Percentiles rank a stretch among this genome's conserved stretches.
Evolutionary conservation across 441 rosid species (phyloP).

Genomic region (Macaranga tanarius): DNA sequence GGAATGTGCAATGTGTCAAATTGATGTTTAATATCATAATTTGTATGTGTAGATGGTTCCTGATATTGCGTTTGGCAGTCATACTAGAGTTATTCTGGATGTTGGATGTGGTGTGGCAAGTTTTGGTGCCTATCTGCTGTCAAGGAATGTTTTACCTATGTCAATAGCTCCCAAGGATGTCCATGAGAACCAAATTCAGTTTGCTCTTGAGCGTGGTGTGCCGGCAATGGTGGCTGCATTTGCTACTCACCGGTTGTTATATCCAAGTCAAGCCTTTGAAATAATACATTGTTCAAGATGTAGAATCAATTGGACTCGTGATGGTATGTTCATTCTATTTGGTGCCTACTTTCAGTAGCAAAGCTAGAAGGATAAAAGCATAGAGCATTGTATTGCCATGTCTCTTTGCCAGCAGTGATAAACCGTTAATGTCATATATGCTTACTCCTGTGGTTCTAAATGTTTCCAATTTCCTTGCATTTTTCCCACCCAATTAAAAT

Average conservation of each 20-base stretch:
- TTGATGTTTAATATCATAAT: slow-evolving; percentile 26
- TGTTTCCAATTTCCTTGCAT: too few species aligned
- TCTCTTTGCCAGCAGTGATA: background rate
- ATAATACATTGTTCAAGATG: slow-evolving; percentile 97
- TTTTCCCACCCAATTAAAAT: too few species aligned
- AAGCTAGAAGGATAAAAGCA: background rate
- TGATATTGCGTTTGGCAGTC: slow-evolving; percentile 68
- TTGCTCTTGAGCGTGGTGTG: slow-evolving; percentile 98
- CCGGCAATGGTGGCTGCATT: slow-evolving; percentile 99
- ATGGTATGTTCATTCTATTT: slow-evolving; percentile 51
- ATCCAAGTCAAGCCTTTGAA: slow-evolving; percentile 98
- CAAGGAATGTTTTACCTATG: slow-evolving; percentile 72
- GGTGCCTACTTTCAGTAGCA: background rate
- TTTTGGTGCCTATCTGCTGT: slow-evolving; percentile 92
- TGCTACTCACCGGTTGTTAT: slow-evolving; percentile 68
- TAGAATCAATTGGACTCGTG: slow-evolving; percentile 98
- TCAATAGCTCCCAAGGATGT: slow-evolving; percentile 98
- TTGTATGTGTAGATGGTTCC: slow-evolving; percentile 67
- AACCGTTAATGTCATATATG: background rate
- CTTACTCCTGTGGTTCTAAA: background rate
- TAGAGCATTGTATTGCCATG: background rate
- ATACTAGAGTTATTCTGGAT: slow-evolving; percentile 73
- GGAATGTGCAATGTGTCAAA: slow-evolving; percentile 13
- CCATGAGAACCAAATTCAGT: slow-evolving; percentile 97
- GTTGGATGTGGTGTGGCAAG: slow-evolving; percentile 99